Base-by-base conservation (phyloP, 768 basidiomycete genomes). In the Mycena sanguinolenta region DNA sequence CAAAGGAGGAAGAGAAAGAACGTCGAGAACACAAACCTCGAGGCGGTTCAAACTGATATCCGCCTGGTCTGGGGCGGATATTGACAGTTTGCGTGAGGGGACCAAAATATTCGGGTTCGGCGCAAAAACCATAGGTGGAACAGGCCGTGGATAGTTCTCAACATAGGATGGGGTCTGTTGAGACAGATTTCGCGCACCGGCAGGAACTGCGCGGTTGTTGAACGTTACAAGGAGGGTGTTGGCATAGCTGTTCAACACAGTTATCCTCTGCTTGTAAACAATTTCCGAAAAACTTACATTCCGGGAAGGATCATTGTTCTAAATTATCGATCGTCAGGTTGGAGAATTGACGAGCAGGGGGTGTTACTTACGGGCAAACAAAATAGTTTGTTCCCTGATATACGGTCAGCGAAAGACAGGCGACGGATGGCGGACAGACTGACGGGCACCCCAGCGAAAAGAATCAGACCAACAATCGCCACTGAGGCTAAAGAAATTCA, bases 211-310 rank as follows among this genome's bases (percentile, higher is more conserved):
- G 36, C 70, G 70, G 39, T 71, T 71, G 57, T 71, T 71, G 38
- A 71, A 67, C 3, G 70, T 71, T 8, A 71, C 62, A 19, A 71
- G 65, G 14, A 71, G 70, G 4, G 70, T 71, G 39, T 71, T 71
- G 55, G 70, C 70, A 46, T 70, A 70, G 49, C 59, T 71, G 30
- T 14, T 6, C 10, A 30, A 30, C 2, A 19, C 2, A 19, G 39
- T 65, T 3, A 42, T 61, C 38, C 44, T 12, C 8, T 9, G 16
- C 6, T 60, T 21, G 32, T 4, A 3, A 32, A 6, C 9, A 19
- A 25, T 2, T 19, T 9, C 49, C 9, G 38, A 52, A 17, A 70
- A 25, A 7, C 59, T 19, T 57, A 71, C 60, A 71, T 71, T 57
- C 65, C 70, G 14, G 70, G 70, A 1, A 71, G 70, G 62, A 71